These are phyloP conservation scores for Abelmoschus esculentus DNA, from an alignment of 345 rosid genomes.

Conservation along the genomic window DNA sequence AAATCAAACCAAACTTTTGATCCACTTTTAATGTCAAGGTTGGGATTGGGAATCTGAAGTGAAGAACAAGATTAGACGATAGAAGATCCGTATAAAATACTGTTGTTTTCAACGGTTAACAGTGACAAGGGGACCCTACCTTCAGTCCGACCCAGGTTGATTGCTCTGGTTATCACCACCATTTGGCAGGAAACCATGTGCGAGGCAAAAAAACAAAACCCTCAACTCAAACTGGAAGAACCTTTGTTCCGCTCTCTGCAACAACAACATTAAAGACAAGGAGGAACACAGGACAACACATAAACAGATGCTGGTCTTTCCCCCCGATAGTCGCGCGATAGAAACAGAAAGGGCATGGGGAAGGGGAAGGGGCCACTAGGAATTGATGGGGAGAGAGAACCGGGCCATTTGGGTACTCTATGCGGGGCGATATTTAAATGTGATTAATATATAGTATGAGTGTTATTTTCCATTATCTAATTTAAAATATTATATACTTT, in stretches of 20 bases:
- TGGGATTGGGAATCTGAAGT: too few species aligned
- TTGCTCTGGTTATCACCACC: slow-evolving; percentile 25
- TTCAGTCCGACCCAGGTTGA: slow-evolving; percentile 9
- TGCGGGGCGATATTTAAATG: too few species aligned
- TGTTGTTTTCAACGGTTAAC: slow-evolving; percentile 46
- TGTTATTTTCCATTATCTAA: too few species aligned
- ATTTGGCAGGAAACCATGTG: slow-evolving; percentile 32
- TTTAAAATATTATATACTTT: too few species aligned
- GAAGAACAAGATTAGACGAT: background rate
- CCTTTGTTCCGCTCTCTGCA: background rate
- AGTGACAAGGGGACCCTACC: slow-evolving; percentile 13
- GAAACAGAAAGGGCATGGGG: slow-evolving; percentile 8
- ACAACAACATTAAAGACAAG: background rate
- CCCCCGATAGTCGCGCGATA: slow-evolving; percentile 43
- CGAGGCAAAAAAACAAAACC: background rate
- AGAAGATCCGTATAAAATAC: slow-evolving; percentile 15
- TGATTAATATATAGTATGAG: too few species aligned
- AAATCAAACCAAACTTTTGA: too few species aligned
- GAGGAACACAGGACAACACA: slow-evolving; percentile 9
- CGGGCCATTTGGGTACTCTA: background rate
- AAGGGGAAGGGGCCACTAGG: slow-evolving; percentile 9
- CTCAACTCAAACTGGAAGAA: background rate
- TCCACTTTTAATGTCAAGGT: too few species aligned
- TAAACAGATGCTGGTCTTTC: background rate
- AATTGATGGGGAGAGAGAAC: background rate